Evolutionary conservation across 2,329 filamentous ascomycete genomes (phyloP).

Genomic region (Nannizzia gypsea): DNA sequence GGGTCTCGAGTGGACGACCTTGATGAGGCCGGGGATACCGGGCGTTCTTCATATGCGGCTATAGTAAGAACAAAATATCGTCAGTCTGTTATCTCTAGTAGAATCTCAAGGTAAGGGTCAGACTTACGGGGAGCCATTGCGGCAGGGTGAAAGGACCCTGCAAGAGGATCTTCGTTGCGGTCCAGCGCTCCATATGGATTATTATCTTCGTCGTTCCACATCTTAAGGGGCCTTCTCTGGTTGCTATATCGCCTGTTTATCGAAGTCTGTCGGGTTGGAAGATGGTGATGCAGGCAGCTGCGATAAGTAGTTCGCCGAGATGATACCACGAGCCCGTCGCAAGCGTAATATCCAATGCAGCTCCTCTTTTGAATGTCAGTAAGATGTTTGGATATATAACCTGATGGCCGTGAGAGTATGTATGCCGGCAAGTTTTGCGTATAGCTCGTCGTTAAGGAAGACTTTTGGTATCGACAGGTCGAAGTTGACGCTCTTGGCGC

Average conservation of each 20-base stretch:
- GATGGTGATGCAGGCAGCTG: neutral
- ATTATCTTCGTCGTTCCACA: constrained; percentile 99
- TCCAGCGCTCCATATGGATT: constrained; percentile 95
- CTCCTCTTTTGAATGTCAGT: neutral
- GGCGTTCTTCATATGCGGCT: constrained; percentile 46
- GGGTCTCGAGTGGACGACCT: constrained; percentile 57
- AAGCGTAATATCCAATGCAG: neutral
- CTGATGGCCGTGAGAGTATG: neutral
- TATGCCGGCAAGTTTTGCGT: no score
- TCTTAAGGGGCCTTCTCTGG: constrained; percentile 27
- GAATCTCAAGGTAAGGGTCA: neutral
- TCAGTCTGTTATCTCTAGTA: neutral
- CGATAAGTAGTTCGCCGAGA: neutral
- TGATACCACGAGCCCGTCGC: neutral
- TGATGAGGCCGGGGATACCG: constrained; percentile 55
- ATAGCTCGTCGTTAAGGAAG: no score
- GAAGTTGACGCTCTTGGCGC: neutral
- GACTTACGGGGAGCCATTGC: constrained; percentile 36
- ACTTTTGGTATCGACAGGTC: neutral
- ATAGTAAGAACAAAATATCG: constrained; percentile 1
- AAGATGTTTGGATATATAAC: neutral
- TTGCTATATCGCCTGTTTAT: neutral
- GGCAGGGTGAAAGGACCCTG: constrained; percentile 52
- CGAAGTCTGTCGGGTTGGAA: neutral
- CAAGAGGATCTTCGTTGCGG: constrained; percentile 62